phyloP scores from a whole-genome alignment of 257 asterid species.

The Ballota nigra region DNA sequence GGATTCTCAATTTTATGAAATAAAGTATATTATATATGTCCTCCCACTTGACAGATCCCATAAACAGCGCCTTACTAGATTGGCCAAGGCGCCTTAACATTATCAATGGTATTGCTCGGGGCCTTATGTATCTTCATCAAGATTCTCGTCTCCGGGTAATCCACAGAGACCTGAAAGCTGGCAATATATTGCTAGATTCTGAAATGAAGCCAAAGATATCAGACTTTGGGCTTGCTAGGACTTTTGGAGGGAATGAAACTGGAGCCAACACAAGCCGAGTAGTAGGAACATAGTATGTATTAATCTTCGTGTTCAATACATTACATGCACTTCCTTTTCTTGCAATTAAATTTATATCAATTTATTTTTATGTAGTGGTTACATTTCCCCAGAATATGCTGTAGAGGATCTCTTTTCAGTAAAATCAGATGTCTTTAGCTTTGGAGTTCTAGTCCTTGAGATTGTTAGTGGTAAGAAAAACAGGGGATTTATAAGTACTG shows the following conservation, averaged over 20 bases:
- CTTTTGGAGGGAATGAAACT: constrained; percentile 14
- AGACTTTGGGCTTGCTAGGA: too few relatives aligned
- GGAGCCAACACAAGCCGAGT: constrained; percentile 22
- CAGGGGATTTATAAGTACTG: constrained; percentile 29
- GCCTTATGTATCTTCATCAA: too few relatives aligned
- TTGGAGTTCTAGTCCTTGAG: constrained; percentile 39
- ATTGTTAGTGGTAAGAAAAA: constrained; percentile 32
- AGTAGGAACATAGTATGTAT: constrained; percentile 27
- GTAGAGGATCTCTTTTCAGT: constrained; percentile 35
- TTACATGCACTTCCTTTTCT: background rate
- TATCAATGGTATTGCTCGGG: too few relatives aligned
- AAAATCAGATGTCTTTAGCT: constrained; percentile 44
- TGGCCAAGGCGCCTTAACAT: too few relatives aligned
- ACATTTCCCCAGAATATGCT: constrained; percentile 41
- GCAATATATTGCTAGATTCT: too few relatives aligned
- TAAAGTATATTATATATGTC: background rate
- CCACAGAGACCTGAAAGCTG: too few relatives aligned
- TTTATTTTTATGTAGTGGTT: constrained; percentile 26
- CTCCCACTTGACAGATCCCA: background rate
- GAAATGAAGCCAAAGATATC: too few relatives aligned
- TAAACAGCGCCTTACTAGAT: too few relatives aligned
- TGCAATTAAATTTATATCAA: background rate
- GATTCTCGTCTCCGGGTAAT: too few relatives aligned
- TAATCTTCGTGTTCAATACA: background rate
- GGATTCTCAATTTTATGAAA: background rate